Conservation (phyloP, 2,329 filamentous ascomycete genomes). For the Alternaria incomplexa region DNA sequence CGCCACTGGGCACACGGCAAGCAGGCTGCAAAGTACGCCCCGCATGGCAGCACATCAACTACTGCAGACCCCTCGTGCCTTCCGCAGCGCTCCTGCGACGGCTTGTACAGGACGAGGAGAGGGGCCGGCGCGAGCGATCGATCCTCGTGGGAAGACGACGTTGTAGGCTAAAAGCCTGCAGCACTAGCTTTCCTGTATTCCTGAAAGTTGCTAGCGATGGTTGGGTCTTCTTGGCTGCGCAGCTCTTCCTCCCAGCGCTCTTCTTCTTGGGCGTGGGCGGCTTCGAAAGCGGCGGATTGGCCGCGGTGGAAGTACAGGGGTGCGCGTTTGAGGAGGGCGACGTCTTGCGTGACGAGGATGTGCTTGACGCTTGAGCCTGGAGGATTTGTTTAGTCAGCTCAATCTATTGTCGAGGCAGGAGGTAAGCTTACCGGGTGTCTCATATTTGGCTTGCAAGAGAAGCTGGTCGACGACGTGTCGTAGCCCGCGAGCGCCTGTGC, state of each 20-base stretch:
- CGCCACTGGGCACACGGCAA: neutral
- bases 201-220: constrained; percentile 49
- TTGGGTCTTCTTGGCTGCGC: constrained; percentile 34
- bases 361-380: constrained; percentile 52
- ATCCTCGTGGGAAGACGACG: neutral
- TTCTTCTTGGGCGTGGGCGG: constrained; percentile 52
- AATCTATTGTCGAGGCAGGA: neutral
- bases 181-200: constrained; percentile 54
- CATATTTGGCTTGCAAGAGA: constrained; percentile 55
- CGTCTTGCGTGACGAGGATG: constrained; percentile 55
- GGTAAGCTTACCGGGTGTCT: constrained; percentile 49
- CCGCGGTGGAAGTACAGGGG: constrained; percentile 54
- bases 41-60: neutral
- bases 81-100: neutral
- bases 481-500: constrained; percentile 69
- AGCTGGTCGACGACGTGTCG: constrained; percentile 57
- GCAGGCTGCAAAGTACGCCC: neutral
- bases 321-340: constrained; percentile 50
- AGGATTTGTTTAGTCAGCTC: constrained; percentile 13
- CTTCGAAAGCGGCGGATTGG: constrained; percentile 49
- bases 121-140: constrained; percentile 3
- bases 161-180: constrained; percentile 31
- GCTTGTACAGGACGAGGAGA: neutral
- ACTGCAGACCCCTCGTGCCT: neutral
- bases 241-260: constrained; percentile 53